A percentile compares a stretch with the other conserved stretches of the same genome.
Conservation (phyloP, 257 asterid genomes). For the Fraxinus americana region DNA sequence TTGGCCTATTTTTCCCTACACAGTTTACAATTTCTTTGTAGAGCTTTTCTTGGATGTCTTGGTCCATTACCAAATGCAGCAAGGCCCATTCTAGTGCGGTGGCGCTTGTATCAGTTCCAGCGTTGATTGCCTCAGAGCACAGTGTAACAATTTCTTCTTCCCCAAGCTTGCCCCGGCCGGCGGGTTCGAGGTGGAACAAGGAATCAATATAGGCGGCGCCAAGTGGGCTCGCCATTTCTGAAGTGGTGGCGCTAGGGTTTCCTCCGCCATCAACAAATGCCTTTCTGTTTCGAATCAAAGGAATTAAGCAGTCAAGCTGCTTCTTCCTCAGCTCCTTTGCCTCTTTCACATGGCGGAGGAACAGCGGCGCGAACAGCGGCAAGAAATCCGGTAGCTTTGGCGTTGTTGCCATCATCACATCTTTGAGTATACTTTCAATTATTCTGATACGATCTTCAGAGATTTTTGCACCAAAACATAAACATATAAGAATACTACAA, state of each 20-base stretch:
- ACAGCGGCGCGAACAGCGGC: slow-evolving; percentile 70
- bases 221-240: slow-evolving; percentile 84
- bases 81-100: slow-evolving; percentile 87
- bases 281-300: slow-evolving; percentile 63
- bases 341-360: slow-evolving; percentile 60
- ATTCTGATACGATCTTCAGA: slow-evolving; percentile 52
- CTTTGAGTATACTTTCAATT: slow-evolving; percentile 70
- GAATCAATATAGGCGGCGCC: slow-evolving; percentile 97
- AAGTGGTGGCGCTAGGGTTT: slow-evolving; percentile 12
- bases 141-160: slow-evolving; percentile 92
- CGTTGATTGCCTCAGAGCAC: slow-evolving; percentile 82
- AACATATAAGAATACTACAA: slow-evolving; percentile 79
- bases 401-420: slow-evolving; percentile 78
- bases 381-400: slow-evolving; percentile 93
- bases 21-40: slow-evolving; percentile 60
- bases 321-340: slow-evolving; percentile 67
- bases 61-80: slow-evolving; percentile 65
- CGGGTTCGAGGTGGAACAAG: slow-evolving; percentile 56
- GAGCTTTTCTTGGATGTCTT: slow-evolving; percentile 70
- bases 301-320: slow-evolving; percentile 72
- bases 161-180: slow-evolving; percentile 62
- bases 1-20: slow-evolving; percentile 61
- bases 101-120: slow-evolving; percentile 97
- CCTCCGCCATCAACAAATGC: slow-evolving; percentile 68
- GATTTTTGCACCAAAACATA: slow-evolving; percentile 81